Percentiles rank a stretch among this genome's conserved stretches.
phyloP scores from a whole-genome alignment of 2,329 filamentous ascomycete genomes.

The Hymenoscyphus fraxineus region DNA sequence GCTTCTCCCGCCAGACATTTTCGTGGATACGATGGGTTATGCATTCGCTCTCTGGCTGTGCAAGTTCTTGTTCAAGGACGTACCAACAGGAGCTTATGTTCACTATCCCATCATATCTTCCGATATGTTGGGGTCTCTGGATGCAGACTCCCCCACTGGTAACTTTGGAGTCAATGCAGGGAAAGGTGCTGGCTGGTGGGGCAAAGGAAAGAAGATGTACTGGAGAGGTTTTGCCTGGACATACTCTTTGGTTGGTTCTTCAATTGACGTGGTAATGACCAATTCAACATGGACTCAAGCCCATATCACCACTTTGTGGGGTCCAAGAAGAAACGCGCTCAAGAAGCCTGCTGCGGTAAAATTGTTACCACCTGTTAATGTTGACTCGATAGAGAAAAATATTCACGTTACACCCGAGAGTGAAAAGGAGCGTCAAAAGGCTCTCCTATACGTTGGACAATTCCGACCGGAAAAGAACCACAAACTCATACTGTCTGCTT shows the following conservation, averaged over 20 bases:
- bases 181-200: constrained; percentile 67
- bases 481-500: constrained; percentile 77
- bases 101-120: constrained; percentile 98
- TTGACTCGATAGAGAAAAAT: constrained; percentile 73
- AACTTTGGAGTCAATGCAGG: constrained; percentile 78
- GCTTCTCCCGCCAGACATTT: constrained; percentile 88
- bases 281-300: constrained; percentile 92
- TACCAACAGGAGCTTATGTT: constrained; percentile 89
- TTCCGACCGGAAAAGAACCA: constrained; percentile 98
- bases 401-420: constrained; percentile 68
- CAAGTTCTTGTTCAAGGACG: constrained; percentile 73
- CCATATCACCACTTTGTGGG: constrained; percentile 81
- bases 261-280: constrained; percentile 92
- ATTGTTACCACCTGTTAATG: constrained; percentile 89
- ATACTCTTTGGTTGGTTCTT: constrained; percentile 78
- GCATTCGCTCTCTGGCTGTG: constrained; percentile 82
- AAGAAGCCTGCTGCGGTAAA: constrained; percentile 55
- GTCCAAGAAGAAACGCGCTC: constrained; percentile 48
- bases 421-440: constrained; percentile 65
- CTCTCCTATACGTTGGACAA: constrained; percentile 89
- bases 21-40: constrained; percentile 98
- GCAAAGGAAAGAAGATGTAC: constrained; percentile 71
- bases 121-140: constrained; percentile 87
- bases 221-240: constrained; percentile 81
- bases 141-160: constrained; percentile 56